Percentiles rank a stretch among this genome's conserved stretches.
These are phyloP conservation scores for Metarhizium rileyi DNA, from an alignment of 2,329 filamentous ascomycete genomes.

Conservation along the genomic window DNA sequence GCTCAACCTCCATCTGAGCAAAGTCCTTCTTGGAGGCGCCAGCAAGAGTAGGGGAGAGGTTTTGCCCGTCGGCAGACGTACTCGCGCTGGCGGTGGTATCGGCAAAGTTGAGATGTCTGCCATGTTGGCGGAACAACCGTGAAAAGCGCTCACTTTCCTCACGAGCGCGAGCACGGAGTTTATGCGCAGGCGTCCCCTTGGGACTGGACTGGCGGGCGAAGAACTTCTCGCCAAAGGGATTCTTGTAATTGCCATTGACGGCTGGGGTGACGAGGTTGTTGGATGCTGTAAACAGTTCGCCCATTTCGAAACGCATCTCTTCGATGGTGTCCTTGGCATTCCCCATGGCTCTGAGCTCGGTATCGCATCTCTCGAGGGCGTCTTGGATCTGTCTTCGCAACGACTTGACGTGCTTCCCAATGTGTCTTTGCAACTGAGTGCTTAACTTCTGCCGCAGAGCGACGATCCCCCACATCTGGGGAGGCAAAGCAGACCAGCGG, in stretches of 20 bases:
- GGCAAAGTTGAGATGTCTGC: conserved; percentile 37
- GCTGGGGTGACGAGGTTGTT: conserved; percentile 45
- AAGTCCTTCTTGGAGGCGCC: conserved; percentile 37
- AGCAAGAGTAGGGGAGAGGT: conserved; percentile 19
- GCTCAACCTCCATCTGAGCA: conserved; percentile 37
- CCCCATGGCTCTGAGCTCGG: conserved; percentile 40
- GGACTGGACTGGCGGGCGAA: conserved; percentile 39
- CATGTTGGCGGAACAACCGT: conserved; percentile 37
- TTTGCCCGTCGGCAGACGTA: conserved; percentile 1
- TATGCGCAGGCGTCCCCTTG: conserved; percentile 40
- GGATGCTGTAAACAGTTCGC: conserved; percentile 41
- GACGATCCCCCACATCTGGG: conserved; percentile 35
- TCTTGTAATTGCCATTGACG: conserved; percentile 46
- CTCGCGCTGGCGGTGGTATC: conserved; percentile 11
- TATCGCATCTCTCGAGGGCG: conserved; percentile 37
- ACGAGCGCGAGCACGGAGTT: conserved; percentile 39
- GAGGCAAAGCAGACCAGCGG: conserved; percentile 38
- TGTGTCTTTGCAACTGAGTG: conserved; percentile 40
- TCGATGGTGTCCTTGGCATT: conserved; percentile 40
- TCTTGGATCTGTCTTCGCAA: conserved; percentile 41
- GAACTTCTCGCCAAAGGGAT: conserved; percentile 41
- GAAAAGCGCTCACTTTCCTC: conserved; percentile 43
- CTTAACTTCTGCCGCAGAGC: conserved; percentile 39
- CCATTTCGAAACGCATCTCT: conserved; percentile 44
- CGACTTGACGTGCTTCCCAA: conserved; percentile 40